Base-by-base conservation (phyloP, 495 filamentous ascomycete genomes). In the Neurospora tetrasperma region DNA sequence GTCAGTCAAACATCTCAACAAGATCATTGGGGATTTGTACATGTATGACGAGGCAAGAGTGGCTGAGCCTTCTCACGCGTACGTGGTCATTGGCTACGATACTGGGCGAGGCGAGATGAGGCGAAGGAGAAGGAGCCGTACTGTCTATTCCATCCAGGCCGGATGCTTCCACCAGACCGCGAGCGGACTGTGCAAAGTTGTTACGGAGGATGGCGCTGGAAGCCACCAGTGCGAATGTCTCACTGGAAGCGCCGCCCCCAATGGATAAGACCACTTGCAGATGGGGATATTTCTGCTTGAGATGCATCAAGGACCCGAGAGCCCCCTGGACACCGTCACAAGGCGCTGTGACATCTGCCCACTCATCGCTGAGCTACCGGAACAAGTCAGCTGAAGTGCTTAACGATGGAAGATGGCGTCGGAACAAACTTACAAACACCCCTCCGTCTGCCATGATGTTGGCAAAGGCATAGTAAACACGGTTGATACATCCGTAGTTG, bases 391-490 rank as follows among this genome's bases (percentile, higher is more conserved):
- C 74, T 71, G 40, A 72, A 41, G 23, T 41, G 35, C 40, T 62
- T 72, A 74, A 71, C 42, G 43, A 39, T 59, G 38, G 69, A 71
- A 46, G 68, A 70, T 69, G 54, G 54, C 68, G 39, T 46, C 48
- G 71, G 35, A 73, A 70, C 79, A 23, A 70, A 82, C 85, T 83
- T 83, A 96, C 94, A 87, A 93, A 94, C 71, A 96, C 89, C 40
- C 89, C 89, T 73, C 94, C 94, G 78, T 96, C 92, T 70, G 89
- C 84, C 75, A 88, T 90, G 70, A 97, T 88, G 84, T 89, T 93
- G 76, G 93, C 93, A 87, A 94, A 97, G 70, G 94, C 92, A 80
- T 97, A 97, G 78, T 95, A 96, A 46, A 96, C 88, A 77, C 95
- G 92, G 71, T 92, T 86, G 71, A 88, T 83, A 73, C 85, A 87